phyloP scores from a whole-genome alignment of 2,329 filamentous ascomycete species.

The Penicillium glabrum region DNA sequence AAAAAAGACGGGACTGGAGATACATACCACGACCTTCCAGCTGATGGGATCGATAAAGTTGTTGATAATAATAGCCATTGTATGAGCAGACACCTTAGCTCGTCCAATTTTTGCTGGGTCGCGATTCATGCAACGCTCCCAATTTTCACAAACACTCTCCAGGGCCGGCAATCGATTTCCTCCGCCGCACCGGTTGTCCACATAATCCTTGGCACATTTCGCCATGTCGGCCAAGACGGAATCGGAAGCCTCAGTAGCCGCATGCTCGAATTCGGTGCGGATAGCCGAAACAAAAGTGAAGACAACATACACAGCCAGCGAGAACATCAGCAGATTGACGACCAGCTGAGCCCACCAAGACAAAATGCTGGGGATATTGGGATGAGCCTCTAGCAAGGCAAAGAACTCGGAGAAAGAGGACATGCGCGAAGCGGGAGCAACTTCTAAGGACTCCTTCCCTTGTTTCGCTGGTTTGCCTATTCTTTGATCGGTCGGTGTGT shows the following conservation, averaged over 20 bases:
- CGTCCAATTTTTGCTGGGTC: conserved; percentile 76
- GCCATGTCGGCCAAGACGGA: conserved; percentile 72
- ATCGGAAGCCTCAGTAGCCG: conserved; percentile 66
- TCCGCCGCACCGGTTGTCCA: conserved; percentile 71
- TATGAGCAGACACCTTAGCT: conserved; percentile 78
- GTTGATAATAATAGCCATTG: conserved; percentile 90
- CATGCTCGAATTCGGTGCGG: conserved; percentile 71
- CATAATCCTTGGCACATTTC: conserved; percentile 70
- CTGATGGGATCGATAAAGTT: conserved; percentile 89
- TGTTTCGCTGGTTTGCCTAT: conserved; percentile 27
- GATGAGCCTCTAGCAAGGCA: conserved; percentile 63
- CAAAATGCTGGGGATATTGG: conserved; percentile 64
- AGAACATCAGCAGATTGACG: conserved; percentile 52
- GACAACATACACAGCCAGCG: conserved; percentile 60
- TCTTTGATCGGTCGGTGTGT: conserved; percentile 38
- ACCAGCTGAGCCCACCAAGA: conserved; percentile 65
- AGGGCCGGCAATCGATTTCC: conserved; percentile 70
- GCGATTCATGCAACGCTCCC: conserved; percentile 84
- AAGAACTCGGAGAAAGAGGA: conserved; percentile 55
- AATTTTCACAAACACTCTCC: conserved; percentile 70
- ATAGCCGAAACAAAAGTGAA: conserved; percentile 70
- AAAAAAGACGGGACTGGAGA: neutral
- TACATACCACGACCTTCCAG: conserved; percentile 71
- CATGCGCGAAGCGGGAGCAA: conserved; percentile 27
- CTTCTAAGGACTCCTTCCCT: conserved; percentile 16